Base-by-base conservation (phyloP, 2,329 filamentous ascomycete genomes). In the Trichoderma sp. region DNA sequence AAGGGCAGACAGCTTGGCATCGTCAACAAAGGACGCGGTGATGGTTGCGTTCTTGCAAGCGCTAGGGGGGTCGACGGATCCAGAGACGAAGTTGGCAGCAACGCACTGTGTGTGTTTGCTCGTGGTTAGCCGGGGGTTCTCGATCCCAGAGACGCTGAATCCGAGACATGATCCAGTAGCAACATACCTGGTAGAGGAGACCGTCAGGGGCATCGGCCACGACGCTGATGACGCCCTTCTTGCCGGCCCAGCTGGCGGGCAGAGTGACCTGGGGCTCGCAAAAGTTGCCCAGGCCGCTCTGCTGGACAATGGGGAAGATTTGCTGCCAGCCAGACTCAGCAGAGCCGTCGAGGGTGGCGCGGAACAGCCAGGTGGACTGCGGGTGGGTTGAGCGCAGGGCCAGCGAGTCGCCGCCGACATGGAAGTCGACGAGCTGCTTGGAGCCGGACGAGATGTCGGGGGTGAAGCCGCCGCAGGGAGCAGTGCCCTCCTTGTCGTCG, bases 331-430 rank as follows among this genome's bases (percentile, higher is more conserved):
- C 83, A 22, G 78, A 77, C 53, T 74, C 73, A 52, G 80, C 83
- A 12, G 79, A 79, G 57, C 78, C 72, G 72, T 87, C 86, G 22
- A 83, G 78, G 13, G 86, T 89, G 70, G 82, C 84, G 70, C 87
- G 86, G 79, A 87, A 85, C 17, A 89, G 80, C 83, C 83, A 89
- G 65, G 80, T 85, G 71, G 80, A 78, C 74, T 86, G 80, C 4
- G 84, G 79, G 73, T 89, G 87, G 3, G 80, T 81, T 8, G 82
- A 79, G 8, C 76, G 77, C 59, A 84, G 73, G 68, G 81, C 80
- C 37, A 89, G 78, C 67, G 83, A 78, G 71, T 88, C 84, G 71
- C 86, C 86, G 71, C 78, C 85, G 68, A 88, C 84, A 73, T 87
- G 83, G 76, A 88, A 88, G 71, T 87, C 81, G 37, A 84, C 80